A percentile compares a stretch with the other conserved stretches of the same genome.
phyloP scores from a whole-genome alignment of 179 eudicot genomes.

The Silene coronaria region DNA sequence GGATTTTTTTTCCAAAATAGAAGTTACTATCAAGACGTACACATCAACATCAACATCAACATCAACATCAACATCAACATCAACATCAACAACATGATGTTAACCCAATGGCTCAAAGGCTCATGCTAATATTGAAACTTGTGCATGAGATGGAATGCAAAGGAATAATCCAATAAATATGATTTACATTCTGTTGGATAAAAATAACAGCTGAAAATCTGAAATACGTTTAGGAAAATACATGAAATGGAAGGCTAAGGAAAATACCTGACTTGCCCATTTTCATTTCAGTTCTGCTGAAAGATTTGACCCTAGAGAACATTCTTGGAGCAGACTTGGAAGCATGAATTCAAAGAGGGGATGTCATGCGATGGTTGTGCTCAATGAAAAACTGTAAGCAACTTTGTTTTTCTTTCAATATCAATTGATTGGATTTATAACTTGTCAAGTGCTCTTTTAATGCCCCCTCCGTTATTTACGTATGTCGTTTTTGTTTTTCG shows the following conservation, averaged over 20 bases:
- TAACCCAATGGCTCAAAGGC: not conserved
- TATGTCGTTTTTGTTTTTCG: too few relatives aligned
- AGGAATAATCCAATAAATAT: not conserved
- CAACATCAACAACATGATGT: too few relatives aligned
- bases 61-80: not conserved
- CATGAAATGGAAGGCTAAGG: not conserved
- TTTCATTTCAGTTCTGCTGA: conserved; percentile 32
- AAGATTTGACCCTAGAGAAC: conserved; percentile 43
- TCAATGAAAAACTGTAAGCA: conserved; percentile 35
- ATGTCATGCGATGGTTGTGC: conserved; percentile 28
- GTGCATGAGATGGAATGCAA: not conserved
- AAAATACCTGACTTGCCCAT: conserved; percentile 14
- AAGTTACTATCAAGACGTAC: not conserved
- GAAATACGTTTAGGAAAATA: not conserved
- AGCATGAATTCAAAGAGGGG: conserved; percentile 33
- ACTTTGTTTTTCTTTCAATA: not conserved
- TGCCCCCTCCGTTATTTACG: not conserved
- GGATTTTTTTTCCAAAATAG: too few relatives aligned
- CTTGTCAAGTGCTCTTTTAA: not conserved
- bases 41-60: not conserved
- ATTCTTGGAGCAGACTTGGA: conserved; percentile 33
- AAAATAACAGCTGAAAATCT: not conserved
- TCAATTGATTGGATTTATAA: not conserved
- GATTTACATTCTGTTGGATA: not conserved
- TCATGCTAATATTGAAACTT: not conserved